Conservation (phyloP, 2,329 filamentous ascomycete species). For the Sordariomycetes sp. region DNA sequence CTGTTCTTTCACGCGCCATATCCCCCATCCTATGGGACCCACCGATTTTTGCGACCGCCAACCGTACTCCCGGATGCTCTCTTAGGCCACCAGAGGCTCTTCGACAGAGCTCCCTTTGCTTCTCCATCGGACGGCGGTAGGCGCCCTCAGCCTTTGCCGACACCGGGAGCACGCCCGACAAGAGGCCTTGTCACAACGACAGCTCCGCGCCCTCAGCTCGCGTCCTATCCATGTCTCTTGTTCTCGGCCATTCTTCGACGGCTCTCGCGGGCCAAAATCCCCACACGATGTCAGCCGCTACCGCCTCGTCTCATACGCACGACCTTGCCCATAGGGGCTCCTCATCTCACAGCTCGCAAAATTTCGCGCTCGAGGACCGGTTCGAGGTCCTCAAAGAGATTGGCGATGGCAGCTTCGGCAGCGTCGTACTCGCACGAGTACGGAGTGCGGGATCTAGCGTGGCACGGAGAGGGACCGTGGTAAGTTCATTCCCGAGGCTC, state of each 20-base stretch:
- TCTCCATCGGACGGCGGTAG: conserved; percentile 14
- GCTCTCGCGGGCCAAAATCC: neutral
- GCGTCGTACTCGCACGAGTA: conserved; percentile 83
- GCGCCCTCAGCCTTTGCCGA: conserved; percentile 6
- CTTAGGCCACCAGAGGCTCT: conserved; percentile 19
- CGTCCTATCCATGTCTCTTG: neutral
- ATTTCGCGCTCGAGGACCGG: conserved; percentile 71
- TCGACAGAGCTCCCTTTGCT: conserved; percentile 19
- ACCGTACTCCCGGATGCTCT: conserved; percentile 4
- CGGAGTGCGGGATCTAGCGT: conserved; percentile 81
- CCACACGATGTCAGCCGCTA: conserved; percentile 7
- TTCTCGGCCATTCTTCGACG: neutral
- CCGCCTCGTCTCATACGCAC: conserved; percentile 65
- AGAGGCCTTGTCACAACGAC: neutral
- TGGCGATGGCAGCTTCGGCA: conserved; percentile 97
- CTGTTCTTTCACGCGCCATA: neutral
- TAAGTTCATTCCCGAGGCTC: conserved; percentile 36
- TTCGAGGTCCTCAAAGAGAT: conserved; percentile 98
- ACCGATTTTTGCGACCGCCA: neutral
- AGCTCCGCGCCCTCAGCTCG: neutral
- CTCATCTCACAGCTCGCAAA: conserved; percentile 38
- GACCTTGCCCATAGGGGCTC: conserved; percentile 62
- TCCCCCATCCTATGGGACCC: neutral
- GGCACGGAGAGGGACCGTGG: conserved; percentile 83
- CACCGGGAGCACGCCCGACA: neutral